Base-by-base conservation (phyloP, 805 yeast genomes). In the Candida sithepensis region DNA sequence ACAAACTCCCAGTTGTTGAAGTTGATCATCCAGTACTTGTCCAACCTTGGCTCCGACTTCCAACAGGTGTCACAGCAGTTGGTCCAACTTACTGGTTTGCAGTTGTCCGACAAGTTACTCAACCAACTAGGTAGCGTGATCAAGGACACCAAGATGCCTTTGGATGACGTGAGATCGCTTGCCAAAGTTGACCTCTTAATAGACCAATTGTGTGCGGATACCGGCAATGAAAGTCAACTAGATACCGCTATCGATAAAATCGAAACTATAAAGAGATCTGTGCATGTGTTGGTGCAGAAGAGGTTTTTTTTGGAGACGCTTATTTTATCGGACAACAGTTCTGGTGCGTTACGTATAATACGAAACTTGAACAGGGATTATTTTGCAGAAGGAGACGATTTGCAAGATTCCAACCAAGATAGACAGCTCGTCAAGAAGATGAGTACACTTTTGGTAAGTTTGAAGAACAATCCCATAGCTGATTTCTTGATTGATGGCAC, bases 271-370 rank as follows among this genome's bases (percentile, higher is more conserved):
- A 22, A 49, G 44, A 37, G 59, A 64, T 41, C 51, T n/a, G 46
- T 55, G 6, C 48, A 47, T 32, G 72, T 70, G 43, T 60, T 68
- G 24, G 63, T 77, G 30, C 66, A 66, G 33, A 67, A 73, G 41
- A 70, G 72, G 52, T 61, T 65, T 43, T 75, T 66, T 44, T 55
- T 78, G 43, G 82, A 78, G 52, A 46, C 57, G 10, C 51, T 73
- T 19, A 64, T 72, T 21, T 57, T 65, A 10, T 59, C 61, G 13
- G 58, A 65, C 1, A 58, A 67, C 38, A 57, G 63, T 9, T 47
- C 54, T 7, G 56, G 54, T 12, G 77, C 81, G 0, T 51, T 77
- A 14, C 43, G 52, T 16, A 64, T 72, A 10, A 53, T 78, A 39
- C 61, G 78, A 36, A 56, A 59, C 6, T 32, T 56, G 20, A 52